Evolutionary conservation across 306 rosid genomes (phyloP).

Genomic region (Dryas drummondii): DNA sequence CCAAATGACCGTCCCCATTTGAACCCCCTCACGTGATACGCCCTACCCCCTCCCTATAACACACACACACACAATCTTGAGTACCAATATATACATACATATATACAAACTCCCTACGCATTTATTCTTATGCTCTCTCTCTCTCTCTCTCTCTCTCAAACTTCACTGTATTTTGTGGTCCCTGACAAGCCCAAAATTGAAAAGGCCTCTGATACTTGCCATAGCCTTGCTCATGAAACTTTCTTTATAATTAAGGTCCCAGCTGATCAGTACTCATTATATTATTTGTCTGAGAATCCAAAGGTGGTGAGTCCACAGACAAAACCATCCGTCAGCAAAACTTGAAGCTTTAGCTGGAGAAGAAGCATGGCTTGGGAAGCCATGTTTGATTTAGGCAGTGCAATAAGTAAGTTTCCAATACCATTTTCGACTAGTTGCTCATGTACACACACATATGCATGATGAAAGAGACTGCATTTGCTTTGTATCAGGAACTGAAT

Average conservation of each 20-base stretch:
- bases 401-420: constrained; percentile 40
- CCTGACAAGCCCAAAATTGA: not conserved
- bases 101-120: not conserved
- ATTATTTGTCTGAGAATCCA: not conserved
- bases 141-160: not conserved
- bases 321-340: not conserved
- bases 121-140: not conserved
- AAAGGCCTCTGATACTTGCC: not conserved
- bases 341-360: constrained; percentile 28
- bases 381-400: constrained; percentile 24
- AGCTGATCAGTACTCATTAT: not conserved
- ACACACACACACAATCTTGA: not conserved
- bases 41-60: not conserved
- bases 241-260: not conserved
- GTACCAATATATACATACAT: not conserved
- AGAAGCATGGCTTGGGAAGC: constrained; percentile 47
- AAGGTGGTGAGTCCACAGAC: not conserved
- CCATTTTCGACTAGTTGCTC: not conserved
- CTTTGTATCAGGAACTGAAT: not conserved
- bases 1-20: constrained; percentile 1
- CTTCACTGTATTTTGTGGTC: not conserved
- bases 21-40: not conserved
- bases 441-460: not conserved
- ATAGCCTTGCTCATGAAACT: not conserved
- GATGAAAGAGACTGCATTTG: too few relatives aligned